Conservation (phyloP, 2,329 filamentous ascomycete genomes). For the Fusarium torreyae region DNA sequence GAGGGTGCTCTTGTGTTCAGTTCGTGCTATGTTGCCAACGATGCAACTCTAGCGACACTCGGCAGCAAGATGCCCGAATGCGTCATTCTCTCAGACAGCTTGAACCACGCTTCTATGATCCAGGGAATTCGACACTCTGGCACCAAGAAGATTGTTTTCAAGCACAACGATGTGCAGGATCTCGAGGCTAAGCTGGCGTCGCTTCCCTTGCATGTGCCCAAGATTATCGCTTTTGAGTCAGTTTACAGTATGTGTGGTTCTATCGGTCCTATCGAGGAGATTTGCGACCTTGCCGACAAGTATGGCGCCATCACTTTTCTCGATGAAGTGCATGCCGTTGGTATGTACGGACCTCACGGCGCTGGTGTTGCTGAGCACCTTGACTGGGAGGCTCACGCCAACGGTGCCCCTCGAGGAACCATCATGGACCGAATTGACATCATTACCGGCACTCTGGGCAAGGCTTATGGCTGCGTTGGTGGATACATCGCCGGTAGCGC, state of each 20-base stretch:
- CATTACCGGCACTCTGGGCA: constrained; percentile 96
- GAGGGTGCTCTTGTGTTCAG: constrained; percentile 95
- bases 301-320: constrained; percentile 98
- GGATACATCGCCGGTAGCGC: constrained; percentile 95
- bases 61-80: constrained; percentile 97
- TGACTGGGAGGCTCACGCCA: constrained; percentile 88
- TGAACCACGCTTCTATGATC: constrained; percentile 99
- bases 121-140: constrained; percentile 98
- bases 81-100: constrained; percentile 95
- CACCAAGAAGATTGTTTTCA: constrained; percentile 97
- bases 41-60: constrained; percentile 95
- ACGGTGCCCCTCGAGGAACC: constrained; percentile 82
- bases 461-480: constrained; percentile 97
- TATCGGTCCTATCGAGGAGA: constrained; percentile 94
- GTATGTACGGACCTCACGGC: constrained; percentile 97
- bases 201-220: constrained; percentile 86
- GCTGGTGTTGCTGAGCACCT: constrained; percentile 98
- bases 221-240: constrained; percentile 98
- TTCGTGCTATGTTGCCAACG: constrained; percentile 98
- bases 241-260: constrained; percentile 99
- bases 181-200: constrained; percentile 93
- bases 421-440: constrained; percentile 98
- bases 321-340: constrained; percentile 98
- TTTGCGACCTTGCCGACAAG: constrained; percentile 96
- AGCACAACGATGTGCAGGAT: constrained; percentile 96